Percentiles rank a stretch among this genome's conserved stretches.
These are phyloP conservation scores for Hansfordia pulvinata DNA, from an alignment of 2,329 filamentous ascomycete genomes.

Conservation along the genomic window DNA sequence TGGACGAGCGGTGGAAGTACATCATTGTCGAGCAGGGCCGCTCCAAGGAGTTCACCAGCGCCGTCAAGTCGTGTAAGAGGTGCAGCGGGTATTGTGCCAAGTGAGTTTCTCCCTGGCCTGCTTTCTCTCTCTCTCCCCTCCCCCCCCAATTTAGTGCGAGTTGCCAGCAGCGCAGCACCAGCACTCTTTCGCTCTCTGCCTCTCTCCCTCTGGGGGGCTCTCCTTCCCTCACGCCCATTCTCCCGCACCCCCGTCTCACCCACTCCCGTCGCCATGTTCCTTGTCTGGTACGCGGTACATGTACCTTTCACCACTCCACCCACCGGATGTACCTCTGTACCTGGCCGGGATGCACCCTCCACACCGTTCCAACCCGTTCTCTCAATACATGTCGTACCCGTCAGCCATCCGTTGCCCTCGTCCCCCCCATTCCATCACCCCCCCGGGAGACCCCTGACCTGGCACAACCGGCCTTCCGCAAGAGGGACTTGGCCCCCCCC, in stretches of 20 bases:
- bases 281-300: background rate
- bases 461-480: no score
- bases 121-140: constrained; percentile 1
- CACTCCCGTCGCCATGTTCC: background rate
- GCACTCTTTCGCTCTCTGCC: constrained; percentile 1
- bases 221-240: background rate
- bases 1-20: constrained; percentile 94
- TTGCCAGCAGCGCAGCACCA: constrained; percentile 2
- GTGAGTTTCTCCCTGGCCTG: constrained; percentile 31
- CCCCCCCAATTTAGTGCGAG: background rate
- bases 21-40: constrained; percentile 88
- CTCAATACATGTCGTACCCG: no score
- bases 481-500: no score
- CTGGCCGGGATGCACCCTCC: no score
- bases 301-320: no score
- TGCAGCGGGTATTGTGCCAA: constrained; percentile 84
- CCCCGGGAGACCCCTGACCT: no score
- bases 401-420: no score
- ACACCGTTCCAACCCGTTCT: no score
- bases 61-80: constrained; percentile 90
- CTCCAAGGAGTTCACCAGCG: constrained; percentile 89
- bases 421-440: no score
- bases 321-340: no score
- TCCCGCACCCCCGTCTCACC: background rate
- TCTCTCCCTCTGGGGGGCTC: constrained; percentile 1